phyloP scores from a whole-genome alignment of 345 rosid species.

The Angophora floribunda region DNA sequence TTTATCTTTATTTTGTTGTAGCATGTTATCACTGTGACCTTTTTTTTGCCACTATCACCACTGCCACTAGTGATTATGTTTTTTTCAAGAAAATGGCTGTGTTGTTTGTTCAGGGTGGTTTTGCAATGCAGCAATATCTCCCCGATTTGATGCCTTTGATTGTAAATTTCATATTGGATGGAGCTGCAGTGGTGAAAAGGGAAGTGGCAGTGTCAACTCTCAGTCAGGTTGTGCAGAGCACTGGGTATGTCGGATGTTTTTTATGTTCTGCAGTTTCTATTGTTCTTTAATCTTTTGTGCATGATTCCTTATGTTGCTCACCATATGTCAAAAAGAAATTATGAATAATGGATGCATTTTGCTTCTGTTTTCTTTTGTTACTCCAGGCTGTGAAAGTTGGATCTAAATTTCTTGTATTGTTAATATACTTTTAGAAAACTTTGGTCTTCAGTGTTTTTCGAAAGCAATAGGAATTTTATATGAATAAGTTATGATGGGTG shows the following conservation, averaged over 20 bases:
- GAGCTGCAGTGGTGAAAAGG: slow-evolving; percentile 85
- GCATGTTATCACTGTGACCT: not conserved
- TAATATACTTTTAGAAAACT: not conserved
- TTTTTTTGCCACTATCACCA: not conserved
- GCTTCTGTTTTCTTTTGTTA: not conserved
- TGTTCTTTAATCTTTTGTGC: not conserved
- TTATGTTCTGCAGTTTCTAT: not conserved
- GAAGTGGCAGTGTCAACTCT: slow-evolving; percentile 98
- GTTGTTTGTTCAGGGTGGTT: slow-evolving; percentile 73
- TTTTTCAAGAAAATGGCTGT: not conserved
- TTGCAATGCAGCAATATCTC: slow-evolving; percentile 84
- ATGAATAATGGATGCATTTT: not conserved
- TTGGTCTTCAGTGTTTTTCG: not conserved
- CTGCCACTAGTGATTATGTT: not conserved
- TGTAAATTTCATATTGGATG: slow-evolving; percentile 93
- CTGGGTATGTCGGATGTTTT: slow-evolving; percentile 50
- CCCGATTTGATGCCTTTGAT: slow-evolving; percentile 93
- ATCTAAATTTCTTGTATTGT: not conserved
- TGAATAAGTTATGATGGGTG: not conserved
- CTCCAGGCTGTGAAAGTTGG: not conserved
- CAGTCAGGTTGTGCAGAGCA: slow-evolving; percentile 96
- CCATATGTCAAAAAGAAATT: not conserved
- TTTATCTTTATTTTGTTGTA: not conserved
- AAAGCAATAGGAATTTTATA: not conserved
- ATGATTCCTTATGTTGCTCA: not conserved